Evolutionary conservation across 331 rosid species (phyloP), one percentile per base, ranked within the genome.

Genomic region (Acacia concinna): DNA sequence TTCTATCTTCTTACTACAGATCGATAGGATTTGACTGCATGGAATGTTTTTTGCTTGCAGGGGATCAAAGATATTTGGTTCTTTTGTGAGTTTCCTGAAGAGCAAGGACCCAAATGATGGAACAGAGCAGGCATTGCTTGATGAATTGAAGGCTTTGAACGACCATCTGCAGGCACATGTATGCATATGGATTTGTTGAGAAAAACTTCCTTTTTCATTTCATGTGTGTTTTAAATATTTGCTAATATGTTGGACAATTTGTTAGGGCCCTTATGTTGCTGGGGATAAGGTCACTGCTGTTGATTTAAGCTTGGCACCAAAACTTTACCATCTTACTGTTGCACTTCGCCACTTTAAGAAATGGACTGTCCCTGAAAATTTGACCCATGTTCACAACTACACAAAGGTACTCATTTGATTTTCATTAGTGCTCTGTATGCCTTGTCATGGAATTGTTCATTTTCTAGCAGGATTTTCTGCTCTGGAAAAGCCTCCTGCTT

Each of bases 241-340:
- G 54, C 81, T 88, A 25, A 86, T 23, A 12, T 37, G 86, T 35
- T 87, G 78, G 75, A 12, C 66, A 14, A 52, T 49, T 81, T 64
- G 31, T 69, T 86, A 96, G 97, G 97, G 99, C 76, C 98, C 99
- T 1, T 91, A 83, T 86, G 73, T 93, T 86, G 92, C 94, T 52
- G 98, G 98, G 66, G 94, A 88, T 84, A 96, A 91, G 82, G 41
- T 93, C 76, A 88, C 91, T 56, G 97, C 94, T 34, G 97, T 82
- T 63, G 99, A 96, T 84, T 81, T 96, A 78, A 88, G 93, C 75
- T 85, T 96, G 92, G 99, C 94, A 52, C 97, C 99, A 71, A 96
- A 96, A 81, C 82, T 96, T 59, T 87, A 83, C 89, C 97, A 96
- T 84, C 87, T 96, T 2, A 90, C 85, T 49, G 85, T 90, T 77